Conservation (phyloP, 2,329 filamentous ascomycete species). For the Phialemoniopsis sp. region DNA sequence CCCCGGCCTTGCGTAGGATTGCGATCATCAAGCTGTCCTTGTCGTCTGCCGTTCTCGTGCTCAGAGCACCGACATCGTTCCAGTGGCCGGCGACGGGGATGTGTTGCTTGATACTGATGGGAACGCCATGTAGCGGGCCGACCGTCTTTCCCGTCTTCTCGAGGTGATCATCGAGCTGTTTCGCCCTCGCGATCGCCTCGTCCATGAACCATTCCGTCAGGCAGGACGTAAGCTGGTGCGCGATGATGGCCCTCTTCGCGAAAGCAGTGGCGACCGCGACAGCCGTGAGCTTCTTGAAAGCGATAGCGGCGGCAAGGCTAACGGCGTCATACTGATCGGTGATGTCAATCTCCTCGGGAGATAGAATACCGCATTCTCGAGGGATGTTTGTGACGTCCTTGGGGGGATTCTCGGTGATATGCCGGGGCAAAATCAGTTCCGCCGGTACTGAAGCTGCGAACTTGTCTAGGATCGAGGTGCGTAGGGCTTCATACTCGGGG, state of each 20-base stretch:
- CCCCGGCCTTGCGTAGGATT: conserved; percentile 16
- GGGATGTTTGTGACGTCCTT: conserved; percentile 28
- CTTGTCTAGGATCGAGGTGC: conserved; percentile 16
- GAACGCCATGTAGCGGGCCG: conserved; percentile 60
- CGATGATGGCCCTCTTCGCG: conserved; percentile 38
- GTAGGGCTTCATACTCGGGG: conserved; percentile 11
- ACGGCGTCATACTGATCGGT: conserved; percentile 41
- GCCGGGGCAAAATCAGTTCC: conserved; percentile 18
- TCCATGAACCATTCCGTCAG: conserved; percentile 45
- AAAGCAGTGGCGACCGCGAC: conserved; percentile 36
- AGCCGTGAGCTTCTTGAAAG: conserved; percentile 25
- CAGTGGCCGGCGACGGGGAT: conserved; percentile 47
- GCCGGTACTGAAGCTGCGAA: conserved; percentile 25
- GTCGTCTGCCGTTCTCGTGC: neutral
- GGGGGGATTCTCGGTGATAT: conserved; percentile 18
- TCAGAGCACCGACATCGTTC: neutral
- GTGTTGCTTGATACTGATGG: conserved; percentile 53
- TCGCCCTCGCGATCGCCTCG: conserved; percentile 37
- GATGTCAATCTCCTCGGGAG: conserved; percentile 38
- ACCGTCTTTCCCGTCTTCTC: conserved; percentile 31
- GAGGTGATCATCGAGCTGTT: conserved; percentile 37
- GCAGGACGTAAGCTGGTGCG: conserved; percentile 31
- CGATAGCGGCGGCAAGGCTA: conserved; percentile 32
- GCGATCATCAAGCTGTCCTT: conserved; percentile 10
- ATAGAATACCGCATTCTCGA: conserved; percentile 35